Conservation (phyloP, 169 alveolate genomes). For the Theileria equi region DNA sequence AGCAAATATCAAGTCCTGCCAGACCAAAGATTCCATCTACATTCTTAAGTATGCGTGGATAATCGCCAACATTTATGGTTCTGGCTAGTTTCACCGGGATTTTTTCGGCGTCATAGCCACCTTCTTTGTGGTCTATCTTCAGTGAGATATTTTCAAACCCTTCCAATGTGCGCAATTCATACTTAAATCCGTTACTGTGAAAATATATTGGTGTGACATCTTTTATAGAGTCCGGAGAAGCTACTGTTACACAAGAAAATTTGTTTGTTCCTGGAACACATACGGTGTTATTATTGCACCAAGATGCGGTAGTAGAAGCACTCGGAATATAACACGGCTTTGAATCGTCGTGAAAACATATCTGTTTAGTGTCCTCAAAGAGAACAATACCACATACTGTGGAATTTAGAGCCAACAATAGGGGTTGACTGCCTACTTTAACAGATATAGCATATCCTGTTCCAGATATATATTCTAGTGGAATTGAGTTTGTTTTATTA, state of each 20-base stretch:
- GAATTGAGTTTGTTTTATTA: slow-evolving; percentile 16
- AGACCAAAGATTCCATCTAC: slow-evolving; percentile 50
- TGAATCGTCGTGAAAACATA: slow-evolving; percentile 33
- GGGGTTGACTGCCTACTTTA: slow-evolving; percentile 29
- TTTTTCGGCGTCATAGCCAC: not conserved
- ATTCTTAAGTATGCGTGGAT: not conserved
- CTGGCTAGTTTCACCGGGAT: slow-evolving; percentile 47
- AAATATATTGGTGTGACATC: slow-evolving; percentile 42
- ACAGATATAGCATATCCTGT: slow-evolving; percentile 26
- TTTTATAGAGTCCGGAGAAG: slow-evolving; percentile 17
- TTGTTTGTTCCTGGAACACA: slow-evolving; percentile 62
- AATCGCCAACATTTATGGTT: not conserved
- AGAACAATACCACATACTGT: slow-evolving; percentile 67
- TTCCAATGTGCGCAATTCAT: slow-evolving; percentile 33
- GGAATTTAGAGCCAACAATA: slow-evolving; percentile 36
- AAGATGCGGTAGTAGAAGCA: slow-evolving; percentile 50
- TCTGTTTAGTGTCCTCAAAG: slow-evolving; percentile 53
- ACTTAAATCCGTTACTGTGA: slow-evolving; percentile 8
- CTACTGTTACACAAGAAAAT: slow-evolving; percentile 57
- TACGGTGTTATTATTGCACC: slow-evolving; percentile 66
- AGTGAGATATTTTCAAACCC: slow-evolving; percentile 32
- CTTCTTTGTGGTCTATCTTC: not conserved
- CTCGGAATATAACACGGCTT: slow-evolving; percentile 64
- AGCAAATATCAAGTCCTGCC: slow-evolving; percentile 25
- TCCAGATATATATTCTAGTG: slow-evolving; percentile 6